phyloP scores from a whole-genome alignment of 371 early-diverging fungal genomes.

The Mucor circinelloides region DNA sequence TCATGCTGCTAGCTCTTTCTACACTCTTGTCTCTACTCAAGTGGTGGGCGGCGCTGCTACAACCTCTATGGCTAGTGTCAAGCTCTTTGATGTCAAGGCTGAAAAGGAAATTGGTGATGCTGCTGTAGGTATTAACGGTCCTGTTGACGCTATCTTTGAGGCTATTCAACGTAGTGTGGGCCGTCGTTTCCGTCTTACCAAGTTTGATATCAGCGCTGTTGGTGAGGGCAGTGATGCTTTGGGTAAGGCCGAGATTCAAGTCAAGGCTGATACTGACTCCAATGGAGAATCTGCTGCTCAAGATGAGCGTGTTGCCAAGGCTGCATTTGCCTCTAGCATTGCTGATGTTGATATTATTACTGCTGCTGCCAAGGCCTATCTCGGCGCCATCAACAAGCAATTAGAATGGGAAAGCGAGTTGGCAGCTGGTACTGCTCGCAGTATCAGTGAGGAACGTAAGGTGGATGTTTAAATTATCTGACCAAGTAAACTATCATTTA shows the following conservation, averaged over 20 bases:
- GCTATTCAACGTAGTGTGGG: constrained; percentile 81
- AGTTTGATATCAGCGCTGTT: constrained; percentile 86
- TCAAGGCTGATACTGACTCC: constrained; percentile 40
- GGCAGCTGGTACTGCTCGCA: constrained; percentile 33
- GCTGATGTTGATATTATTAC: constrained; percentile 83
- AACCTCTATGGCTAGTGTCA: constrained; percentile 81
- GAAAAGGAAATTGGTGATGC: constrained; percentile 64
- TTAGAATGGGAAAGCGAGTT: constrained; percentile 45
- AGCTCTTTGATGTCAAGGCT: constrained; percentile 47
- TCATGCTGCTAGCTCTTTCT: constrained; percentile 35
- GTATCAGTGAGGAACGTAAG: constrained; percentile 46
- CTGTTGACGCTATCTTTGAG: constrained; percentile 84
- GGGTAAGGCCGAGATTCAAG: constrained; percentile 82
- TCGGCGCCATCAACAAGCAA: constrained; percentile 82
- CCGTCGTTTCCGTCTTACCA: constrained; percentile 61
- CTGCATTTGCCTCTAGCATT: constrained; percentile 69
- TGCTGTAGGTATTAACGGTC: constrained; percentile 78
- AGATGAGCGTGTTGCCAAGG: constrained; percentile 28
- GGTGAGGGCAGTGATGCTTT: constrained; percentile 85
- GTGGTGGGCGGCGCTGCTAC: constrained; percentile 73
- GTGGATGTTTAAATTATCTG: constrained; percentile 39
- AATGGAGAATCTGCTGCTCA: constrained; percentile 1
- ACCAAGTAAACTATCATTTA: not conserved
- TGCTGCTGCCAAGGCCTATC: constrained; percentile 85
- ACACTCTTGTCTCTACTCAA: constrained; percentile 67